phyloP scores from a whole-genome alignment of 1,139 yeast species.

The Lodderomyces oxycetoniae region DNA sequence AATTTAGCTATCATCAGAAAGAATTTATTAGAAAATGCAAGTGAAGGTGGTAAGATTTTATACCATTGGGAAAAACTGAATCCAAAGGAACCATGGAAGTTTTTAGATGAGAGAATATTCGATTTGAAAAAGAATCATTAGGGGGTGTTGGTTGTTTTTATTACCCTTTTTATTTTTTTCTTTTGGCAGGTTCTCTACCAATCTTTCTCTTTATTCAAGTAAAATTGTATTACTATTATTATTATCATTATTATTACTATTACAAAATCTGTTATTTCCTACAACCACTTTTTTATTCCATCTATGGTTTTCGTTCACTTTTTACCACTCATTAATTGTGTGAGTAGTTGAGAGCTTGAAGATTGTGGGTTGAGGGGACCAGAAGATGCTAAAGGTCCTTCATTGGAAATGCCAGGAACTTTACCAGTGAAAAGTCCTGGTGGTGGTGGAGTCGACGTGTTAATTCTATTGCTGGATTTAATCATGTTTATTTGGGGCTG shows the following conservation, averaged over 20 bases:
- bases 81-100: background rate
- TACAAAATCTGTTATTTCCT: too few species aligned
- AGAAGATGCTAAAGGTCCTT: conserved; percentile 13
- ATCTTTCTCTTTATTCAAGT: too few species aligned
- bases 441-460: conserved; percentile 42
- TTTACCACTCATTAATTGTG: conserved; percentile 53
- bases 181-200: too few species aligned
- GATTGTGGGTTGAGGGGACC: conserved; percentile 23
- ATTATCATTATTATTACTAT: too few species aligned
- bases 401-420: conserved; percentile 11
- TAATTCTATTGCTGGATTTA: conserved; percentile 30
- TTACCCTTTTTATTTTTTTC: too few species aligned
- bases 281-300: too few species aligned
- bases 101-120: conserved; percentile 4
- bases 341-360: conserved; percentile 61
- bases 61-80: conserved; percentile 1
- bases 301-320: too few species aligned
- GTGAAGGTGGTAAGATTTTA: conserved; percentile 26
- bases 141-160: too few species aligned
- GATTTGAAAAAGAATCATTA: conserved; percentile 1
- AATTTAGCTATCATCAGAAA: conserved; percentile 26
- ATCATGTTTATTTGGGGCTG: conserved; percentile 24
- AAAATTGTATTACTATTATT: too few species aligned
- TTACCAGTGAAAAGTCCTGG: conserved; percentile 35
- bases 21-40: conserved; percentile 27